phyloP scores from a whole-genome alignment of 805 yeast genomes.

The Candida namnaoensis region DNA sequence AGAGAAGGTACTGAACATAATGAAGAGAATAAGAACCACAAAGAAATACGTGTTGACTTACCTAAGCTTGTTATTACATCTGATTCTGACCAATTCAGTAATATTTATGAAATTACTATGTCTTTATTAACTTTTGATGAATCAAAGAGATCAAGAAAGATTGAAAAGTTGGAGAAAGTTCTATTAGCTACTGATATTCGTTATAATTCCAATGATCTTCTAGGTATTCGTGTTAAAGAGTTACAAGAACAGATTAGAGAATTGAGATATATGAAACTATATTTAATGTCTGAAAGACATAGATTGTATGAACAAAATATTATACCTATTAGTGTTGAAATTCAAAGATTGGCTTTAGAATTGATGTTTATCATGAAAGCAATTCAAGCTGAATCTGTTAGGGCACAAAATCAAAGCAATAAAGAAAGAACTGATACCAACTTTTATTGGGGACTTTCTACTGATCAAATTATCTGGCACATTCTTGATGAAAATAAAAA shows the following conservation, averaged over 20 bases:
- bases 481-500: constrained; percentile 36
- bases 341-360: constrained; percentile 27
- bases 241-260: constrained; percentile 35
- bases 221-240: constrained; percentile 39
- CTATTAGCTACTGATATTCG: constrained; percentile 46
- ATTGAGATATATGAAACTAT: constrained; percentile 30
- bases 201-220: constrained; percentile 19
- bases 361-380: constrained; percentile 35
- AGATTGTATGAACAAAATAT: constrained; percentile 24
- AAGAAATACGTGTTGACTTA: constrained; percentile 23
- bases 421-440: constrained; percentile 11
- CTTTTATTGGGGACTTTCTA: constrained; percentile 38
- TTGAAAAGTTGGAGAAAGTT: constrained; percentile 40
- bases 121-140: constrained; percentile 29
- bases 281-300: constrained; percentile 27
- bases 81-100: constrained; percentile 47
- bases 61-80: constrained; percentile 45
- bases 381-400: constrained; percentile 24
- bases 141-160: constrained; percentile 27
- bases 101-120: constrained; percentile 39
- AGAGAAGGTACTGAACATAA: constrained; percentile 11
- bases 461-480: constrained; percentile 54
- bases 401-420: constrained; percentile 14
- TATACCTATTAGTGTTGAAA: constrained; percentile 25
- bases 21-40: constrained; percentile 9